Evolutionary conservation across 192 early-diverging fungal species (phyloP).

Genomic region (Cladochytrium replicatum): DNA sequence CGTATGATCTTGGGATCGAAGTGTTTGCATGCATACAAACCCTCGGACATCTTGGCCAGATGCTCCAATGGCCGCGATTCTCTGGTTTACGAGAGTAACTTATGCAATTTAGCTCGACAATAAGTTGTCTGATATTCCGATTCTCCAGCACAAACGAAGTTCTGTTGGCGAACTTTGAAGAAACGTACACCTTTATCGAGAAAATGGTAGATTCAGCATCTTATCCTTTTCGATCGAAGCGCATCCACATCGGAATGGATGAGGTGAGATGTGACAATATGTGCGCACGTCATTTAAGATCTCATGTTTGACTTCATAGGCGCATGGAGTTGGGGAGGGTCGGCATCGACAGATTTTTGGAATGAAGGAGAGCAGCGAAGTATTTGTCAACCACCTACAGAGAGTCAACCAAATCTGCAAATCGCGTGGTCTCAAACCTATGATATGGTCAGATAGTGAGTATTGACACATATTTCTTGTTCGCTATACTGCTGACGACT

Average conservation of each 20-base stretch:
- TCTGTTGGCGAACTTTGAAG: constrained; percentile 54
- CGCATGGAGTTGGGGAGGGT: constrained; percentile 77
- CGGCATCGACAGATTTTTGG: constrained; percentile 68
- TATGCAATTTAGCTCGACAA: constrained; percentile 2
- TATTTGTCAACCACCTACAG: constrained; percentile 68
- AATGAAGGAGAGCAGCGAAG: constrained; percentile 55
- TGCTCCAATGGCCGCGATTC: constrained; percentile 81
- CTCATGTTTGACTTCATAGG: constrained; percentile 2
- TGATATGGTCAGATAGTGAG: constrained; percentile 86
- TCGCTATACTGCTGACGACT: neutral
- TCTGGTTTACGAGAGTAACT: constrained; percentile 54
- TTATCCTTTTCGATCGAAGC: constrained; percentile 59
- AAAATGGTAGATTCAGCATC: constrained; percentile 58
- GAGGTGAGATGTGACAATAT: constrained; percentile 54
- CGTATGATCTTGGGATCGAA: constrained; percentile 64
- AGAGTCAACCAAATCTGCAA: constrained; percentile 63
- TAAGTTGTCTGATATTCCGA: neutral
- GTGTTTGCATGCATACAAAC: constrained; percentile 85
- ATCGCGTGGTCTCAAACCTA: constrained; percentile 48
- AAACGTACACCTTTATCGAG: constrained; percentile 70
- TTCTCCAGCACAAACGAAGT: constrained; percentile 58
- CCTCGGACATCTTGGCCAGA: constrained; percentile 79
- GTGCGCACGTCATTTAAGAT: neutral
- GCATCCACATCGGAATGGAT: constrained; percentile 84
- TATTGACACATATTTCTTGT: neutral